Percentiles rank a stretch among this genome's conserved stretches.
Conservation (phyloP, 345 rosid genomes). For the Dovyalis caffra region DNA sequence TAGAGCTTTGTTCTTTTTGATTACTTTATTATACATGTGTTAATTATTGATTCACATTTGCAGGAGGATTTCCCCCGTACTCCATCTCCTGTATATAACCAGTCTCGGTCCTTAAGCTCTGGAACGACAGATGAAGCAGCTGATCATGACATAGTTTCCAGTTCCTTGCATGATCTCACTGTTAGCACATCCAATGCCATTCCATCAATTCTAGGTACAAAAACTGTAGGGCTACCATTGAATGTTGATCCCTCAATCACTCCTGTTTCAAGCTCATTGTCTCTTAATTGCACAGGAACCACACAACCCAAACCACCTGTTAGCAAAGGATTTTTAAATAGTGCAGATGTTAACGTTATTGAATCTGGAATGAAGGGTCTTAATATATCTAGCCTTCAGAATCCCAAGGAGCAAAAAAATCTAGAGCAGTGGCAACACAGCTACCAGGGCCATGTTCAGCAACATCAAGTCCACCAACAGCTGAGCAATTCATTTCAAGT, state of each 20-base stretch:
- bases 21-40: slow-evolving; percentile 3
- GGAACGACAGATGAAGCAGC: slow-evolving; percentile 34
- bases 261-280: slow-evolving; percentile 18
- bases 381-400: slow-evolving; percentile 34
- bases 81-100: slow-evolving; percentile 41
- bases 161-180: slow-evolving; percentile 24
- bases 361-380: slow-evolving; percentile 36
- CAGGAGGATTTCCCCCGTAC: slow-evolving; percentile 43
- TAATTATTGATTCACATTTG: slow-evolving; percentile 15
- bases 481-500: slow-evolving; percentile 34
- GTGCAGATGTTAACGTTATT: slow-evolving; percentile 21
- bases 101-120: slow-evolving; percentile 38
- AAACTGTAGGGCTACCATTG: slow-evolving; percentile 14
- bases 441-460: slow-evolving; percentile 23
- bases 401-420: slow-evolving; percentile 22
- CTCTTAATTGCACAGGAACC: slow-evolving; percentile 13
- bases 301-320: neutral
- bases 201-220: slow-evolving; percentile 20
- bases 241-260: slow-evolving; percentile 17
- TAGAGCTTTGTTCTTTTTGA: neutral
- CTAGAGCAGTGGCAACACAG: slow-evolving; percentile 34
- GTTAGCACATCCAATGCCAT: slow-evolving; percentile 29
- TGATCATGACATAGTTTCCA: slow-evolving; percentile 24
- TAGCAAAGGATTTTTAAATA: slow-evolving; percentile 19
- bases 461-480: slow-evolving; percentile 31